Base-by-base conservation (phyloP, 352 stramenopile genomes). In the Elongisporangium anandrum region DNA sequence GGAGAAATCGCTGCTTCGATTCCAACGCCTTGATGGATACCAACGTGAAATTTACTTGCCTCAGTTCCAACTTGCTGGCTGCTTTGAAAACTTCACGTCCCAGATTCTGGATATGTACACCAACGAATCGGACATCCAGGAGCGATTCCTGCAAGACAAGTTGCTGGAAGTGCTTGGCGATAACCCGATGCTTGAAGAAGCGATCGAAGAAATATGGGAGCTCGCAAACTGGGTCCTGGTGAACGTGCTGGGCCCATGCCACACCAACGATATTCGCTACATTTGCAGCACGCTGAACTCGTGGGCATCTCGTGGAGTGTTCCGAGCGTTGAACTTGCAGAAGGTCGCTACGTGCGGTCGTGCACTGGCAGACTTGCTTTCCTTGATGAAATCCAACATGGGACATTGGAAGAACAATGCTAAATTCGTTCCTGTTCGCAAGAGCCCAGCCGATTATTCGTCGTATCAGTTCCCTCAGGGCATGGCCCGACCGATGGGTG, bases 11-110 rank as follows among this genome's bases (percentile, higher is more conserved):
- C 79, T 98, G 53, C 79, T 99, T 26, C 96, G 97, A 59, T 99
- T 99, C 70, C 97, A 98, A 60, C 88, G 95, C 26, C 88, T 98
- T 22, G 87, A 97, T 57, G 93, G 94, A 1, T 99, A 99, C 70
- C 95, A 95, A 66, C 96, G 98, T 57, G 94, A 98, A 48, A 98
- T 99, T 63, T 99, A 99, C 65, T 68, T 99, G 45, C 97, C 97
- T 20, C 92, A 99, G 51, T 99, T 99, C 68, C 96, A 99, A 65
- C 92, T 98, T 15, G 97, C 97, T 12, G 97, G 97, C 17, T 97
- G 94, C 57, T 98, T 99, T 19, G 96, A 99, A 67, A 85, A 85
- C 26, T 96, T 96, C 49, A 93, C 79, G 17, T 85, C 81, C 3
- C 78, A 54, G 21, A 84, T 93, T 48, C 64, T 87, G 50, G 81